phyloP scores from a whole-genome alignment of 306 rosid species.

The Prunus kanzakura region DNA sequence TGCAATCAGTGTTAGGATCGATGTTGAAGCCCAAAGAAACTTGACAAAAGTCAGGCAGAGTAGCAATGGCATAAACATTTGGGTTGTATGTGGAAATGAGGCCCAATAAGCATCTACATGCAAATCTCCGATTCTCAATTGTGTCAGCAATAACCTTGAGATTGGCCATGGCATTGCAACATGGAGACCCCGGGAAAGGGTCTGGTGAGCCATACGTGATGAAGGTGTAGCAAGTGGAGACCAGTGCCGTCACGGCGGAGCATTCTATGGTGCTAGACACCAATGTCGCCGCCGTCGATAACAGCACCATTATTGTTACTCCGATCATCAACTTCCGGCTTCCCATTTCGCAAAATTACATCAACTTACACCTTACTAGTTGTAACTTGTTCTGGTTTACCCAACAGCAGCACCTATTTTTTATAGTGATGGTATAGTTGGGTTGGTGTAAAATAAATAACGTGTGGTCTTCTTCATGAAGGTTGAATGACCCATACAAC shows the following conservation, averaged over 20 bases:
- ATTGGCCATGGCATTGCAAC: constrained; percentile 48
- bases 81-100: constrained; percentile 35
- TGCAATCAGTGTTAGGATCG: constrained; percentile 45
- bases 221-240: constrained; percentile 49
- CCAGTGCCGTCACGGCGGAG: constrained; percentile 32
- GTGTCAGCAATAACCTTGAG: constrained; percentile 31
- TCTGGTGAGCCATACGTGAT: constrained; percentile 44
- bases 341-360: constrained; percentile 17
- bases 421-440: constrained; percentile 1
- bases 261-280: constrained; percentile 37
- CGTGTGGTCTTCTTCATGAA: constrained; percentile 36
- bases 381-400: not conserved
- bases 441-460: constrained; percentile 40
- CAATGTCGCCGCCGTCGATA: not conserved
- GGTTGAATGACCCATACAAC: constrained; percentile 23
- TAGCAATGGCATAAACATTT: constrained; percentile 40
- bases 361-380: not conserved
- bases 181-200: constrained; percentile 49
- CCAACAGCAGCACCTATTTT: no score
- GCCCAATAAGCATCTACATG: constrained; percentile 49
- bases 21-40: constrained; percentile 54
- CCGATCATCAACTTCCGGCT: constrained; percentile 29
- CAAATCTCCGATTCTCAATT: constrained; percentile 25
- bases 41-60: constrained; percentile 58
- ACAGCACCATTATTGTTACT: not conserved